Base-by-base conservation (phyloP, 2,329 filamentous ascomycete species). In the Microthyrium microscopicum region DNA sequence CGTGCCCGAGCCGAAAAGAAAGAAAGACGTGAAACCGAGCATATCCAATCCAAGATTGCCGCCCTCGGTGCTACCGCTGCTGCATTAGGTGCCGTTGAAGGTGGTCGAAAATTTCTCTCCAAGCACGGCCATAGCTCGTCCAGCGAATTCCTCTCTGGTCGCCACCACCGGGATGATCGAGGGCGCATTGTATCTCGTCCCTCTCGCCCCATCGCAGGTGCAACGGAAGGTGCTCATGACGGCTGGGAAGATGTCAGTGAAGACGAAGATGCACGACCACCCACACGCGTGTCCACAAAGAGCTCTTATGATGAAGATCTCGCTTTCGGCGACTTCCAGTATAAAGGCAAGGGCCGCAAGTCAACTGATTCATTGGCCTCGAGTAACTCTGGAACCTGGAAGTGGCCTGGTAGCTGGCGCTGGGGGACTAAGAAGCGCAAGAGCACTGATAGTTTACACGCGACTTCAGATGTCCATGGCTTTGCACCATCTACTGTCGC, bases 331-430 rank as follows among this genome's bases (percentile, higher is more conserved):
- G 62, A 60, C 29, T 54, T 53, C 21, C n/a, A n/a, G n/a, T 36
- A 44, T 40, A 46, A 44, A 26, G 48, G 46, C 33, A 54, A 50
- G 20, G 11, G 53, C 53, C 32, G 50, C 47, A 42, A 60, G 40
- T 70, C 66, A 38, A 50, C 54, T 25, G 66, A 68, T 31, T 70
- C 68, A 8, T 51, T 69, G 1, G 53, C 48, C 4, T 70, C 67
- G 2, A 59, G 66, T n/a, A 57, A 52, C 19, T 70, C 66, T 17
- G 64, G 61, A 17, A 62, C 58, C 3, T 60, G 57, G 33, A 68
- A 68, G 44, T 75, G 69, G 70, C n/a, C n/a, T n/a, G n/a, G n/a
- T n/a, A 58, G 62, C 19, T 74, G 70, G 69, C 57, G 66, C 38
- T 73, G 69, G 66, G 64, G 67, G 20, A 61, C 57, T 39, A 61